These are phyloP conservation scores for Chalaropsis thielavioides DNA, from an alignment of 2,329 filamentous ascomycete genomes.

Conservation along the genomic window DNA sequence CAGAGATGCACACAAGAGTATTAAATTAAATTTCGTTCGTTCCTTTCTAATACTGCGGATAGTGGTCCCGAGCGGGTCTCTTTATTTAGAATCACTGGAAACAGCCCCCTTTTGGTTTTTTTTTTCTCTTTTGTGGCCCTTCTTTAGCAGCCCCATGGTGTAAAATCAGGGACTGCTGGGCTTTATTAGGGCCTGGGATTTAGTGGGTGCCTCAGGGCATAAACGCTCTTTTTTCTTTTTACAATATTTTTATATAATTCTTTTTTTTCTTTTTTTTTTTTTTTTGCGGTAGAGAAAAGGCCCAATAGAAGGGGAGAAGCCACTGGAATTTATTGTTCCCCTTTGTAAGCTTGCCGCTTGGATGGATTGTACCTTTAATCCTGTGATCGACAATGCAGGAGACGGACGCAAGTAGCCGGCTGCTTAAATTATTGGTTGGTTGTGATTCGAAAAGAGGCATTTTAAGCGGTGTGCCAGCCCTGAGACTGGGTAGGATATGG, in stretches of 20 bases:
- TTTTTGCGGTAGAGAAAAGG: no score
- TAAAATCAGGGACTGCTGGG: not conserved
- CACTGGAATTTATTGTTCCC: not conserved
- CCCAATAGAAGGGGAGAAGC: not conserved
- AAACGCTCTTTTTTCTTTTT: no score
- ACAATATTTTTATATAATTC: no score
- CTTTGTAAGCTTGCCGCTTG: not conserved
- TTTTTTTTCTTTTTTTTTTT: no score
- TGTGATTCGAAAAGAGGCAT: not conserved
- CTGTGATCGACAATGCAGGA: conserved; percentile 2
- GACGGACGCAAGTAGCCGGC: not conserved
- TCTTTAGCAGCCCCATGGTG: not conserved
- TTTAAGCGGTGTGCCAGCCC: not conserved
- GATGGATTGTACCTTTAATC: not conserved
- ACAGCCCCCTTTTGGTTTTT: not conserved
- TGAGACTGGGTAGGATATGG: not conserved
- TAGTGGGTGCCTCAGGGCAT: no score
- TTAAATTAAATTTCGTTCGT: not conserved
- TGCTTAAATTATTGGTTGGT: not conserved
- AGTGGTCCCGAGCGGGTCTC: conserved; percentile 5
- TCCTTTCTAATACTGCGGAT: not conserved
- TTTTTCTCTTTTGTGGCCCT: not conserved
- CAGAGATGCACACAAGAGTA: not conserved
- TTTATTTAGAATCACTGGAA: not conserved
- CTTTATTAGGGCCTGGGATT: no score